Base-by-base conservation (phyloP, 495 filamentous ascomycete species). In the Neurospora pannonica region DNA sequence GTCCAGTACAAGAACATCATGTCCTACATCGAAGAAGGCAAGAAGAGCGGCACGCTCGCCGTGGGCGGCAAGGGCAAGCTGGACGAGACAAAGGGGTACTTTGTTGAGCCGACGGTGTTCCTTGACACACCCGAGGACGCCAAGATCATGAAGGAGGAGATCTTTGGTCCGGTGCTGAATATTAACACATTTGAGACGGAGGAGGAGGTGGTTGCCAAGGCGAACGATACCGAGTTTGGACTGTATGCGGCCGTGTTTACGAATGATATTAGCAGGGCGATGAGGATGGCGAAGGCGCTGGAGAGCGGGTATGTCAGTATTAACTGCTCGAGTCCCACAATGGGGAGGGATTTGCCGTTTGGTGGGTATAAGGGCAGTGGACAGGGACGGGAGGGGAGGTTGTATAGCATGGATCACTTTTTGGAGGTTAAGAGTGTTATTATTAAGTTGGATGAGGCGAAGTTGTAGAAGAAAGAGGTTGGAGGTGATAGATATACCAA, bases 241-340 rank as follows among this genome's bases (percentile, higher is more conserved):
- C 87, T 94, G 17, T 91, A 91, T 4, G 91, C 92, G 2, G 89
- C 91, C 21, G 90, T 95, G 42, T 94, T 93, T 76, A 94, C 92
- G 19, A 86, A 85, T 74, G 87, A 94, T 74, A 78, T 93, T 46
- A 92, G 90, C 74, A 79, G 87, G 77, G 92, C 91, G 46, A 89
- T 94, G 78, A 85, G 89, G 40, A 85, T 94, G 40, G 88, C 92
- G 34, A 89, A 89, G 77, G 83, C 87, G 77, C 82, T 94, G 15
- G 86, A 93, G 83, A 91, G 91, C 17, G 93, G 93, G 19, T 79
- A 81, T 43, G 82, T 84, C 8, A 84, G 79, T 10, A 77, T 87
- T 71, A 86, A 86, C 75, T 84, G 82, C 73, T 80, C 82, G 13
- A 81, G 80, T 62, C 82, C 82, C 9, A 71, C 77, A 38, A 81